Evolutionary conservation across 495 filamentous ascomycete species (phyloP), one percentile per base, ranked within the genome.

Genomic region (Tuber aestivum): DNA sequence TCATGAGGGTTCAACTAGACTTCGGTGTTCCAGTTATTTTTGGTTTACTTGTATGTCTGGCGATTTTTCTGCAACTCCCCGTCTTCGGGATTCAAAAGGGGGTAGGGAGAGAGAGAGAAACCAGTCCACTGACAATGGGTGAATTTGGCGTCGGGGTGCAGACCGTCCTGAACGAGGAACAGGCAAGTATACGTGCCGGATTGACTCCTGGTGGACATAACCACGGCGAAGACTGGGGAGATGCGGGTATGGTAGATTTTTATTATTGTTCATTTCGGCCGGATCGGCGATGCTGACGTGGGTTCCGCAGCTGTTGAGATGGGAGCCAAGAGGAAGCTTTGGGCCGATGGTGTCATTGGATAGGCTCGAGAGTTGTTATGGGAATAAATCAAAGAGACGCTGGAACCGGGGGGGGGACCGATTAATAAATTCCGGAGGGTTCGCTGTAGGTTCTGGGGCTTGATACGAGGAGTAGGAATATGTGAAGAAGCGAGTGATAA

Each of bases 1-100:
- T 99, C 78, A 99, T 99, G 95, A 91, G 92, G 72, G 90, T 99
- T 73, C 93, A 95, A 79, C 85, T 98, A 41, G 95, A 98, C 83
- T 89, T 89, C 21, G 93, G 92, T 23, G 88, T 95, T 41, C 95
- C 95, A 35, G 91, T 99, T 70, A 89, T 98, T 68, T 97, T 99
- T 84, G 95, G 95, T 2, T 86, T 99, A 75, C 86, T 99, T 50
- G 81, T 82, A 74, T 35, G 56, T 65, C 20, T 65, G 16, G 56
- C 27, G 56, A 20, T 65, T 65, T 20, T 18, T 18, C 14, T 35
- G 70, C 16, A 35, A 48, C 41, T 44, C 41, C 32, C 21, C 69
- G 32, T 40, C 41, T 40, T 69, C 27, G 70, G 45, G 48, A 27
- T 42, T 32, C 70, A 38, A n/a, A 12, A 12, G n/a, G 10, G 72